Conservation (phyloP, 495 filamentous ascomycete species). For the Amniculicola lignicola region DNA sequence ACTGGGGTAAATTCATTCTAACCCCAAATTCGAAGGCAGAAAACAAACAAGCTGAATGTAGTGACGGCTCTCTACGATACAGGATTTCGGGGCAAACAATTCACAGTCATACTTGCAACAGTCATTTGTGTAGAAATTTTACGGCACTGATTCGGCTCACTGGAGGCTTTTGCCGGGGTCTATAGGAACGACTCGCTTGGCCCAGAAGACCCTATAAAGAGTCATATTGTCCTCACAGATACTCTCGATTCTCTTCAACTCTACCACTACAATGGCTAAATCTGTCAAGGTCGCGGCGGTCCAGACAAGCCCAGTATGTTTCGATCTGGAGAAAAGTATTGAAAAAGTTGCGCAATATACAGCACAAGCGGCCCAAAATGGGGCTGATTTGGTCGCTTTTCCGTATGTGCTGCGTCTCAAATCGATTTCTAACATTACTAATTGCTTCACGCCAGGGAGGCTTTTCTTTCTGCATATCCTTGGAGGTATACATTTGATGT, state of each 20-base stretch:
- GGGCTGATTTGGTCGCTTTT: conserved; percentile 20
- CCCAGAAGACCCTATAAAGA: too few species aligned
- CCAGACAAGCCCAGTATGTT: conserved; percentile 16
- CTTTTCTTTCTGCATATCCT: conserved; percentile 45
- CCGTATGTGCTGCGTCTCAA: conserved; percentile 9
- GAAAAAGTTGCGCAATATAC: conserved; percentile 9
- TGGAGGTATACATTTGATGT: conserved; percentile 48
- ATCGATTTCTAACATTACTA: not conserved
- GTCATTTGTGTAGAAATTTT: too few species aligned
- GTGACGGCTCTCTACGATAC: too few species aligned
- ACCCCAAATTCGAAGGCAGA: too few species aligned
- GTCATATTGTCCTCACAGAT: not conserved
- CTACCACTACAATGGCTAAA: conserved; percentile 35
- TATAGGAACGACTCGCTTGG: too few species aligned
- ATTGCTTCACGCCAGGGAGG: conserved; percentile 32
- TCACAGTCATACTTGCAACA: too few species aligned
- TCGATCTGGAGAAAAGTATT: conserved; percentile 19
- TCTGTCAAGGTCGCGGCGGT: conserved; percentile 29
- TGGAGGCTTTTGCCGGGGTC: too few species aligned
- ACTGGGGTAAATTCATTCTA: too few species aligned
- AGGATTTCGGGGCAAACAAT: too few species aligned
- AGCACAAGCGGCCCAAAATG: conserved; percentile 1
- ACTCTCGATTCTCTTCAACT: too few species aligned
- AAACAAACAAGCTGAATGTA: too few species aligned
- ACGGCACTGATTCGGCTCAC: too few species aligned